Conservation (phyloP, 257 asterid genomes). For the Osmanthus fragrans region DNA sequence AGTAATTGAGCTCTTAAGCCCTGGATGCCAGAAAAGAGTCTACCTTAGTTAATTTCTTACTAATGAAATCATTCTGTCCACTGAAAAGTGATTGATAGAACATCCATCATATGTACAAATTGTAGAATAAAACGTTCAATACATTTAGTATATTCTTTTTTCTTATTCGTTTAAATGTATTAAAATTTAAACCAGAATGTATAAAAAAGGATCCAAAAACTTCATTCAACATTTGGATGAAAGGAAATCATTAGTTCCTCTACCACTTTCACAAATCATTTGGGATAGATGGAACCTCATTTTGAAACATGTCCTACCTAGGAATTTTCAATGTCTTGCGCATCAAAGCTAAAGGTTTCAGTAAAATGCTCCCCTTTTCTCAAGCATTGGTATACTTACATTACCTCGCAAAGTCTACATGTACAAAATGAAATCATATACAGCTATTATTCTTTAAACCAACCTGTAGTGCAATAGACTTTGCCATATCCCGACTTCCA, state of each 20-base stretch:
- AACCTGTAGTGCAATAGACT: slow-evolving; percentile 85
- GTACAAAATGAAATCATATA: slow-evolving; percentile 8
- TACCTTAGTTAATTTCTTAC: neutral
- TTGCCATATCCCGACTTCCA: slow-evolving; percentile 68
- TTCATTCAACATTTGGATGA: neutral
- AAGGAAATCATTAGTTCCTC: neutral
- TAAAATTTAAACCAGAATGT: neutral
- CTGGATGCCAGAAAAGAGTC: neutral
- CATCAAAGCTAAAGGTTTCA: slow-evolving; percentile 8
- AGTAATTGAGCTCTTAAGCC: neutral
- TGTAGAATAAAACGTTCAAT: neutral
- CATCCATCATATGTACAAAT: neutral
- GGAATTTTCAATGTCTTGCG: neutral
- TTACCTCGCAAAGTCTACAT: slow-evolving; percentile 11
- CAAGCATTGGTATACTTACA: neutral
- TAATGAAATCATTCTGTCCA: neutral
- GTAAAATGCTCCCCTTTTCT: slow-evolving; percentile 11
- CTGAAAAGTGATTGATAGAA: neutral
- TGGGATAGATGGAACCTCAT: neutral
- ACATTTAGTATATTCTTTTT: neutral
- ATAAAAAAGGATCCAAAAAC: neutral
- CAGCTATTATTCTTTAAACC: slow-evolving; percentile 21
- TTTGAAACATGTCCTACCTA: neutral
- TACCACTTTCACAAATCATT: neutral
- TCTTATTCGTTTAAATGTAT: neutral